A percentile compares a stretch with the other conserved stretches of the same genome.
Evolutionary conservation across 495 filamentous ascomycete genomes (phyloP).

Genomic region (Penicillium coprophilum): DNA sequence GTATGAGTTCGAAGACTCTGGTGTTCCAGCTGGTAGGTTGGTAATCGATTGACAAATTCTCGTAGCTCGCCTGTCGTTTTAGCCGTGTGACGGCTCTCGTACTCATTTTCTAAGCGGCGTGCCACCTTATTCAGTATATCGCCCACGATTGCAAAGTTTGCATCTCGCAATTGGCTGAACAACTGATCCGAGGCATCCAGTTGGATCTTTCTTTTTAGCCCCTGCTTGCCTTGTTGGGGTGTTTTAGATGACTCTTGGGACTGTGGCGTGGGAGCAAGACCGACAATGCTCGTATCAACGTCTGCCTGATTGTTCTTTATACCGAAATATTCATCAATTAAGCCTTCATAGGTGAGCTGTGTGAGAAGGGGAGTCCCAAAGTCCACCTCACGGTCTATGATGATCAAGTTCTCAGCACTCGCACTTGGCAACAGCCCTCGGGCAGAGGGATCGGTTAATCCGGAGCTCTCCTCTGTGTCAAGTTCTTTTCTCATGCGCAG

Average conservation of each 20-base stretch:
- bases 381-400: slow-evolving; percentile 94
- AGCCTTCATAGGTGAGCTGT: slow-evolving; percentile 93
- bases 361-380: slow-evolving; percentile 88
- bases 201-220: slow-evolving; percentile 85
- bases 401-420: slow-evolving; percentile 82
- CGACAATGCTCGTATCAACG: slow-evolving; percentile 88
- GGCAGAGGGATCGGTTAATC: slow-evolving; percentile 54
- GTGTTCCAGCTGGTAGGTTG: slow-evolving; percentile 90
- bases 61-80: slow-evolving; percentile 87
- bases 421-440: slow-evolving; percentile 79
- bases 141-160: slow-evolving; percentile 94
- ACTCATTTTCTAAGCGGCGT: slow-evolving; percentile 80
- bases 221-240: slow-evolving; percentile 53
- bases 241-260: slow-evolving; percentile 55
- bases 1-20: slow-evolving; percentile 90
- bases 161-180: slow-evolving; percentile 83
- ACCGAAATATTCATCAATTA: slow-evolving; percentile 92
- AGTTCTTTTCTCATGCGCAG: slow-evolving; percentile 89
- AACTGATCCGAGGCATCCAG: slow-evolving; percentile 88
- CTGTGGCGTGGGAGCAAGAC: slow-evolving; percentile 59
- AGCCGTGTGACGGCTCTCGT: slow-evolving; percentile 82
- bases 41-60: slow-evolving; percentile 88
- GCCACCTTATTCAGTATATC: slow-evolving; percentile 87
- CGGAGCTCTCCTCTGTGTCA: slow-evolving; percentile 71
- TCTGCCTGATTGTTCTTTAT: slow-evolving; percentile 87